Evolutionary conservation across 2,329 filamentous ascomycete species (phyloP).

Genomic region (Xylaria sp.): DNA sequence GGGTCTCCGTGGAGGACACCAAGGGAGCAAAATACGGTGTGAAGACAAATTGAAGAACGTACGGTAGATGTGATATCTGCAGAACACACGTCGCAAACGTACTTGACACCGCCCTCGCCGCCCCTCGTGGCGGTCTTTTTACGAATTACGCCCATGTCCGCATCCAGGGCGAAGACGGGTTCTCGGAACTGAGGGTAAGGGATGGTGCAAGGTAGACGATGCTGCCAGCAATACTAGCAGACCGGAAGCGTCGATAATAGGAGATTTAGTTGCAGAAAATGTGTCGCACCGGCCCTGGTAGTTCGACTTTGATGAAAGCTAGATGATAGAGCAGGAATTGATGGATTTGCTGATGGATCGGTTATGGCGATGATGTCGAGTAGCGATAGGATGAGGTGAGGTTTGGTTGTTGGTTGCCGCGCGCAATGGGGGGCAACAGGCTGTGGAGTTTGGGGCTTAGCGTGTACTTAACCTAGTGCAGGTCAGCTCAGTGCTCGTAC

Average conservation of each 20-base stretch:
- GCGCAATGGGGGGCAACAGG: too few species aligned
- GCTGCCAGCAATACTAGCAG: neutral
- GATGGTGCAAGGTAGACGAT: neutral
- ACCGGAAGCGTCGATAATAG: neutral
- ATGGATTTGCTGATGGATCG: constrained; percentile 5
- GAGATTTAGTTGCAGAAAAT: neutral
- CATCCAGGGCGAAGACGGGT: constrained; percentile 25
- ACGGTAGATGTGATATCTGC: constrained; percentile 97
- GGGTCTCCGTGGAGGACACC: neutral
- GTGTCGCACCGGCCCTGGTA: neutral
- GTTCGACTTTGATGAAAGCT: neutral
- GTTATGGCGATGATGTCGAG: neutral
- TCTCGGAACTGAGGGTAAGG: neutral
- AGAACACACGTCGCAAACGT: constrained; percentile 96
- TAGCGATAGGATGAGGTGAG: neutral
- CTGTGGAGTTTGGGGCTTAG: too few species aligned
- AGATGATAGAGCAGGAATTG: neutral
- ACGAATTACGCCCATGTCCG: constrained; percentile 86
- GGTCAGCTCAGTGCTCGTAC: too few species aligned
- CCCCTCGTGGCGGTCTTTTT: constrained; percentile 90
- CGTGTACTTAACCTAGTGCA: too few species aligned
- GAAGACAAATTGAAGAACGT: constrained; percentile 46
- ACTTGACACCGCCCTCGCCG: constrained; percentile 89
- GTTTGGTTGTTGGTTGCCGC: neutral
- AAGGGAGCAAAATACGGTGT: neutral